Conservation (phyloP, 2,329 filamentous ascomycete species). For the Sporothrix protearum region DNA sequence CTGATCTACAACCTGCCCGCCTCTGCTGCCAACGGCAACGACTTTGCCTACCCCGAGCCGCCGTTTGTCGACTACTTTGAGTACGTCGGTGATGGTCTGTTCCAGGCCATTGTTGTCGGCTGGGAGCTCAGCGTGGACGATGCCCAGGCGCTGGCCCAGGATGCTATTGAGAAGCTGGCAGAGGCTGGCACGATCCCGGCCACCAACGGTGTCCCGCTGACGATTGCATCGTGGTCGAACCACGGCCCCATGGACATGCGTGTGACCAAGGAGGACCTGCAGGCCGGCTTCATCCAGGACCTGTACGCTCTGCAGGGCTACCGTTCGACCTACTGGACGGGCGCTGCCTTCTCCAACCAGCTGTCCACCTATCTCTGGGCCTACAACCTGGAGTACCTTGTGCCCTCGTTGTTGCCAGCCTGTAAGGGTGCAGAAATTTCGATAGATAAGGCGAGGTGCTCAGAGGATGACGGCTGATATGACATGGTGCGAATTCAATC, state of each 20-base stretch:
- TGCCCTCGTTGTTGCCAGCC: constrained; percentile 16
- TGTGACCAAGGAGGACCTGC: constrained; percentile 33
- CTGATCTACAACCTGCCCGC: constrained; percentile 34
- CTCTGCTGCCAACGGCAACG: constrained; percentile 31
- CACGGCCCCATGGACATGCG: constrained; percentile 37
- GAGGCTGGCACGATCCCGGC: constrained; percentile 28
- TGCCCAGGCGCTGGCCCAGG: constrained; percentile 32
- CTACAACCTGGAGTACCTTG: constrained; percentile 29
- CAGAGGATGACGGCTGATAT: not conserved
- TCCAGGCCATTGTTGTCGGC: constrained; percentile 33
- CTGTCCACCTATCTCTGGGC: constrained; percentile 37
- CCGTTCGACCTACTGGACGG: constrained; percentile 42
- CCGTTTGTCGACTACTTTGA: constrained; percentile 35
- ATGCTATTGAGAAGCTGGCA: constrained; percentile 36
- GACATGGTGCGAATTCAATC: not conserved
- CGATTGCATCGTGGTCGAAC: constrained; percentile 33
- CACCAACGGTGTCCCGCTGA: constrained; percentile 23
- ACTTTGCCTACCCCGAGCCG: constrained; percentile 31
- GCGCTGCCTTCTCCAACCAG: constrained; percentile 35
- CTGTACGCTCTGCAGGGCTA: constrained; percentile 40
- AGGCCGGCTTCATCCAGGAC: constrained; percentile 38
- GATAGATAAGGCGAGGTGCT: not conserved
- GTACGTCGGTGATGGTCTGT: constrained; percentile 32
- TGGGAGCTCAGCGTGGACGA: constrained; percentile 26
- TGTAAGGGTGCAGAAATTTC: not conserved